Conservation (phyloP, 2,329 filamentous ascomycete genomes). For the Coleophoma eucalyptorum region DNA sequence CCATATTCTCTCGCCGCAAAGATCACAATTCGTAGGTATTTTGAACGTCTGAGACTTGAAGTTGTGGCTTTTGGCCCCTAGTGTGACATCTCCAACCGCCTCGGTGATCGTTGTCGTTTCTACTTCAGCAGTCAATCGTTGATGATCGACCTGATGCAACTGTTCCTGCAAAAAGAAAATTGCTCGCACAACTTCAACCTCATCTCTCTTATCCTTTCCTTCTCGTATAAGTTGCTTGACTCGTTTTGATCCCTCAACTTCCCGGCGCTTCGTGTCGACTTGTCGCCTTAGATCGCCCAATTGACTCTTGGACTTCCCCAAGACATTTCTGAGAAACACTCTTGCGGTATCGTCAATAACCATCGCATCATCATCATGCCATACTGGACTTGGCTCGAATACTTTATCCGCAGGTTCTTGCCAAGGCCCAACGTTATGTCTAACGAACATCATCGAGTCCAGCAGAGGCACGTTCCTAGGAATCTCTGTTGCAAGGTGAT, state of each 20-base stretch:
- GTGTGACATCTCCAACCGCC: constrained; percentile 85
- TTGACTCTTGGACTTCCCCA: constrained; percentile 85
- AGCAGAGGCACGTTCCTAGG: constrained; percentile 81
- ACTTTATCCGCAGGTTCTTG: constrained; percentile 79
- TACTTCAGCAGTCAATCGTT: constrained; percentile 82
- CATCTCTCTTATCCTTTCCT: constrained; percentile 83
- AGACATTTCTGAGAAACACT: constrained; percentile 84
- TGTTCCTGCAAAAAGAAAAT: constrained; percentile 82
- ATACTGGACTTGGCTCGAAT: constrained; percentile 94
- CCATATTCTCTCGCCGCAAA: constrained; percentile 97
- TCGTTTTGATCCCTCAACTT: constrained; percentile 75
- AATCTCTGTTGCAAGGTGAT: constrained; percentile 75
- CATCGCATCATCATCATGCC: constrained; percentile 91
- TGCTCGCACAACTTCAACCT: constrained; percentile 78
- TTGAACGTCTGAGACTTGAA: constrained; percentile 99
- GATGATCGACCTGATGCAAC: constrained; percentile 79
- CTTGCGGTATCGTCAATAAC: constrained; percentile 83
- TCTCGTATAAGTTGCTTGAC: constrained; percentile 74
- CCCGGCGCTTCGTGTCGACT: constrained; percentile 78
- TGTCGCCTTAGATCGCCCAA: constrained; percentile 77
- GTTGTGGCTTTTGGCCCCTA: constrained; percentile 92
- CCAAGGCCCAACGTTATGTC: constrained; percentile 81
- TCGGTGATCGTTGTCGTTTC: constrained; percentile 91
- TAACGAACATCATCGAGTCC: constrained; percentile 97
- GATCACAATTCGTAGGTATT: constrained; percentile 96